A percentile compares a stretch with the other conserved stretches of the same genome.
Conservation (phyloP, 148 eudicot species). For the Limonium bicolor region DNA sequence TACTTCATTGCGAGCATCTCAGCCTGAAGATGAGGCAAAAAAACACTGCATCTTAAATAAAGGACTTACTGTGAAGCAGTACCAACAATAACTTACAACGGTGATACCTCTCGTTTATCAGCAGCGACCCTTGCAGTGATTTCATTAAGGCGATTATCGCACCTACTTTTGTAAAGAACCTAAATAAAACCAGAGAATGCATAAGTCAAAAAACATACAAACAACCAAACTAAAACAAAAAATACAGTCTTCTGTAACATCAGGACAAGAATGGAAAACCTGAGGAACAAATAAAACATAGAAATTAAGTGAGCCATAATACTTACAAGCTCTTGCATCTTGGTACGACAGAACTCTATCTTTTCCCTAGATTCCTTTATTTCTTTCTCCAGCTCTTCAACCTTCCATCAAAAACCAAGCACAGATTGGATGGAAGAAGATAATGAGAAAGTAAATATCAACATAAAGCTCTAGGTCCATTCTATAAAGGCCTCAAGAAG, state of each 20-base stretch:
- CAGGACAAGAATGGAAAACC: neutral
- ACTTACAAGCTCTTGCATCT: slow-evolving; percentile 98
- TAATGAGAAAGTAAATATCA: too few species aligned
- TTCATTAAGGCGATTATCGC: slow-evolving; percentile 85
- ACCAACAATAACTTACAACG: slow-evolving; percentile 2
- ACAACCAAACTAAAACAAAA: neutral
- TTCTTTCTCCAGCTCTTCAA: slow-evolving; percentile 87
- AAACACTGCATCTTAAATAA: neutral
- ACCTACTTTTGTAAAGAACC: slow-evolving; percentile 96
- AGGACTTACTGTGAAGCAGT: too few species aligned
- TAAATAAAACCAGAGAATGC: too few species aligned
- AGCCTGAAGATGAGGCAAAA: slow-evolving; percentile 29
- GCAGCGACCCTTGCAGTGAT: slow-evolving; percentile 61
- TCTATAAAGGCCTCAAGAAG: too few species aligned
- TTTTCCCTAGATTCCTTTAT: slow-evolving; percentile 75
- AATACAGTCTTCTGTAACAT: neutral
- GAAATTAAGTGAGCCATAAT: neutral
- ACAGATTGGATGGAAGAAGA: too few species aligned
- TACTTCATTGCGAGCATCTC: slow-evolving; percentile 76
- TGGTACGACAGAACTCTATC: slow-evolving; percentile 69
- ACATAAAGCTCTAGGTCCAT: too few species aligned
- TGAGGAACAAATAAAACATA: neutral
- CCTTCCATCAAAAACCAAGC: slow-evolving; percentile 29
- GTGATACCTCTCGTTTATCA: slow-evolving; percentile 76
- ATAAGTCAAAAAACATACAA: slow-evolving; percentile 8